Evolutionary conservation across 2,329 filamentous ascomycete genomes (phyloP), one percentile per base, ranked within the genome.

Genomic region (Aspergillus neoniger): DNA sequence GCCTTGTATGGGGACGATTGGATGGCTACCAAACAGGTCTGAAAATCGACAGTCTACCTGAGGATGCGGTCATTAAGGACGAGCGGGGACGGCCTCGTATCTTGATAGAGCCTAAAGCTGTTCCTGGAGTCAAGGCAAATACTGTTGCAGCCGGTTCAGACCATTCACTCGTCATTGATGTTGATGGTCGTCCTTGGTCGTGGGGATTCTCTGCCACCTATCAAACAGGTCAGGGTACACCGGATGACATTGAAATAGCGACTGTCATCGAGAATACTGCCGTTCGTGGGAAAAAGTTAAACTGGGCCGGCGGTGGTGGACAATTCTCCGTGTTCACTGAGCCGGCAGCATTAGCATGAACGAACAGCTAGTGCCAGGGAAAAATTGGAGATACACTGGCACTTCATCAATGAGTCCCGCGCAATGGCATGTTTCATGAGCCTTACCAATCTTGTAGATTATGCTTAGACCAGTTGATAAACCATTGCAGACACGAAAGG

Each of bases 211-310:
- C 86, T 12, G 86, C 86, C 50, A 92, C 89, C 70, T 93, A 91
- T 76, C 91, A 94, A 78, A 92, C 90, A 4, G 91, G 91, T 10
- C 88, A 88, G 68, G 91, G 90, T 44, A 88, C 83, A 1, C 86
- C 86, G n/a, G 91, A 95, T 53, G 92, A 96, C 68, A 84, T 96
- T 30, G 84, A 89, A 67, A 82, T 85, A 23, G 91, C 93, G 0
- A 95, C 90, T 0, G 70, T 88, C 52, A 91, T 97, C 58, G 90
- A 96, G 70, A 96, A 96, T 79, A 90, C 88, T 12, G 92, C 92
- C 44, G 85, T 95, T 28, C 84, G 87, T 30, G 91, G 86, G 44
- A 88, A 89, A 77, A 87, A 88, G 75, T 82, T 97, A 47, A 83
- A 87, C 36, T 91, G 84, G 77, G 91, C 90, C n/a, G 91, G 91